Evolutionary conservation across 257 asterid genomes (phyloP), one percentile per base, ranked within the genome.

Genomic region (Eucommia ulmoides): DNA sequence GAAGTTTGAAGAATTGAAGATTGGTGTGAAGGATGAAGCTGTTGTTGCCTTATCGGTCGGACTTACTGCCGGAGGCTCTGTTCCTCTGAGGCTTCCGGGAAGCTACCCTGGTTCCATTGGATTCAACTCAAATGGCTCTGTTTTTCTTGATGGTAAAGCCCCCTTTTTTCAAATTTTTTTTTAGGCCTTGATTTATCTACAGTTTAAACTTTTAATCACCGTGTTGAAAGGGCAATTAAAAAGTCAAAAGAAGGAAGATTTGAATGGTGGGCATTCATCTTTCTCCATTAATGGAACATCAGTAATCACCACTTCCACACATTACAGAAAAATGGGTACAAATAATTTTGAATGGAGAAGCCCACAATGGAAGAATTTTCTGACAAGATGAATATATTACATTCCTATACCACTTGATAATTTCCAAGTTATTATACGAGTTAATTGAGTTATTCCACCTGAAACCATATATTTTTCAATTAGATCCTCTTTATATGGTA

Each of bases 41-140:
- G 67, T 19, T 0, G 54, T 66, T 25, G 42, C 50, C 12, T 6
- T 84, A 7, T 62, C 77, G 5, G 58, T 84, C 41, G 97, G 97
- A 53, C 68, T 88, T 33, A 58, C 80, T 0, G 68, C 73, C 1
- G 82, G 80, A 3, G 80, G 72, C 20, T 33, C 78, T 56, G 73
- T 68, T 23, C 81, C 79, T 1, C 24, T 69, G 23, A 75, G 75
- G 51, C 53, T 70, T 51, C 97, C 95, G 6, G 95, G 97, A 20
- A 77, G 74, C 46, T 80, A 61, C 67, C 74, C 66, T 0, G 84
- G 78, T 10, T 88, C 97, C 2, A 66, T 88, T 65, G 93, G 93
- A 19, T 88, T 88, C 66, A 72, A 71, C 55, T 88, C 95, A 3
- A 73, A 58, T 41, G 97, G 93, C 58, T 84, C 94, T 33, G 65